Conservation (phyloP, 345 rosid genomes). For the Eucalyptus rudis region DNA sequence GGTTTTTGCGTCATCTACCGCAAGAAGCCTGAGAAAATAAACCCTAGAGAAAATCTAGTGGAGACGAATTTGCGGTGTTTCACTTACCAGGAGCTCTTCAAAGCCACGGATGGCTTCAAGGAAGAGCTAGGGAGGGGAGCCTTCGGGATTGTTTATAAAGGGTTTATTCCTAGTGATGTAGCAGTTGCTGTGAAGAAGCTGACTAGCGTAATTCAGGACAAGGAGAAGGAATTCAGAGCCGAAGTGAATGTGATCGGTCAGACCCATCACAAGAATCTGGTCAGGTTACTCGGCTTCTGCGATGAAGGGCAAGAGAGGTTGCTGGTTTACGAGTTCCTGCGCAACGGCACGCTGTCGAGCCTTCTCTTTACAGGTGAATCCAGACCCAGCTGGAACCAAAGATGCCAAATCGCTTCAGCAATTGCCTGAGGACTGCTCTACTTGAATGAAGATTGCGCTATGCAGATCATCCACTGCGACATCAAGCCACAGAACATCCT, state of each 20-base stretch:
- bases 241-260: not conserved
- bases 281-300: no score
- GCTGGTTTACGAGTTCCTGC: no score
- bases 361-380: no score
- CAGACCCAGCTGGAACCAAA: no score
- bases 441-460: no score
- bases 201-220: not conserved
- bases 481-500: no score
- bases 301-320: no score
- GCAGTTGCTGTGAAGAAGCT: slow-evolving; percentile 20
- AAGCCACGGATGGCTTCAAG: slow-evolving; percentile 15
- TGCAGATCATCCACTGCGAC: no score
- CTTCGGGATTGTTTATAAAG: slow-evolving; percentile 29
- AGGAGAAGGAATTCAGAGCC: slow-evolving; percentile 15
- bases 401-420: no score
- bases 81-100: slow-evolving; percentile 11
- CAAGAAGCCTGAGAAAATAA: not conserved
- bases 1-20: not conserved
- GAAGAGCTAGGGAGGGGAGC: slow-evolving; percentile 27
- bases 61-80: slow-evolving; percentile 1
- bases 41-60: not conserved
- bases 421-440: no score
- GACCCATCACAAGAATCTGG: no score
- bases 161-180: not conserved
- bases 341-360: no score